phyloP scores from a whole-genome alignment of 192 early-diverging fungal genomes.

The Coemansia sp. region DNA sequence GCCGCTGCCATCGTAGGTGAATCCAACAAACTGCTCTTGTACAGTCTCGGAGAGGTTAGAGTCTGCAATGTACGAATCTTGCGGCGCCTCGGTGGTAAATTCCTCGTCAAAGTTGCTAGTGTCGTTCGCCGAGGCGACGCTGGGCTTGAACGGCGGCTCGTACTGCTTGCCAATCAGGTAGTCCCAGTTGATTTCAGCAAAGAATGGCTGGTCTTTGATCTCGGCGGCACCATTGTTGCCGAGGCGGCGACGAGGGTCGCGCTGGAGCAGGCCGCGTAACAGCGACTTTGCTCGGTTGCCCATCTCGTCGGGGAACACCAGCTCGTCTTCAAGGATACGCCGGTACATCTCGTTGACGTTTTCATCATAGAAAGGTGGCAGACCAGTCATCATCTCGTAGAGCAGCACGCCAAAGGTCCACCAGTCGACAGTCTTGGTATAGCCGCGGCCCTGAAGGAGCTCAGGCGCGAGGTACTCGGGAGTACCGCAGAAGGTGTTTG shows the following conservation, averaged over 20 bases:
- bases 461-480: constrained; percentile 98
- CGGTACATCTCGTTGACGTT: constrained; percentile 95
- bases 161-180: constrained; percentile 89
- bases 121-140: constrained; percentile 85
- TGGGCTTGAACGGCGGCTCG: constrained; percentile 92
- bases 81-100: constrained; percentile 92
- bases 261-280: constrained; percentile 73
- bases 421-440: constrained; percentile 96
- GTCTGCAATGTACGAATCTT: constrained; percentile 85
- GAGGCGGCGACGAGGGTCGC: constrained; percentile 80
- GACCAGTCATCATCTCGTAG: constrained; percentile 88
- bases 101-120: constrained; percentile 99
- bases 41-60: constrained; percentile 85
- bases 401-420: constrained; percentile 93
- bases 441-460: constrained; percentile 82
- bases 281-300: constrained; percentile 67
- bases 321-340: constrained; percentile 91
- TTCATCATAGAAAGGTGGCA: constrained; percentile 94
- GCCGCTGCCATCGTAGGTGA: constrained; percentile 83
- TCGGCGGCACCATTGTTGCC: constrained; percentile 87
- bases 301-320: constrained; percentile 80
- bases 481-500: constrained; percentile 96
- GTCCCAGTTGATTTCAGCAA: constrained; percentile 89
- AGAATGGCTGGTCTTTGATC: constrained; percentile 95
- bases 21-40: constrained; percentile 95